Evolutionary conservation across 805 yeast species (phyloP), one percentile per base, ranked within the genome.

Genomic region (Lipomyces japonicus): DNA sequence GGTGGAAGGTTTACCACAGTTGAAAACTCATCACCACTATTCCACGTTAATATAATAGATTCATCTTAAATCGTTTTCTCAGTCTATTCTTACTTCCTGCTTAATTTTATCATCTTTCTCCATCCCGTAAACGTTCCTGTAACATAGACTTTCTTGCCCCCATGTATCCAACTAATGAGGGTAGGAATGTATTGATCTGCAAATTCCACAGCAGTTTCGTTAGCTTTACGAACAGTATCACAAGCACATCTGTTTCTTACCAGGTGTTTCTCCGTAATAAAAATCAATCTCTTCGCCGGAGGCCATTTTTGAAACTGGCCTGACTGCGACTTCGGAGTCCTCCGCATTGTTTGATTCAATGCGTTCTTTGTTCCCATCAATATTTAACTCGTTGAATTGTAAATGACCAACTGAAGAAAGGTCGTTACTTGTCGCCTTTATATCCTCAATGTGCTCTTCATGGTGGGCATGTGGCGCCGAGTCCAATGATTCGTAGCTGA

Each of bases 121-220:
- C 98, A 93, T 2, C 96, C 96, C 0, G 98, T 93, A 69, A 91
- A 91, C 0, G 97, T 86, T 43, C 98, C 98, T 31, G 97, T 93
- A 12, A 91, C 96, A 66, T 89, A 93, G 2, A 93, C 97, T 62
- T 86, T 86, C 43, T 79, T 79, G 53, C 98, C 98, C n/a, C 97
- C 97, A 68, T 91, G 96, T 16, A 81, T 82, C 98, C 98, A 91
- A 57, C 80, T 80, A 50, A 89, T 84, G 49, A 84, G 89, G 0
- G 88, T 75, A 2, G 81, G 80, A 22, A 61, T 54, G 7, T 53
- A 36, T 26, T 54, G 61, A 30, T 53, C 53, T 46, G 31, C 6
- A 14, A 14, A 25, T 14, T 18, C 21, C 16, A 12, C 23, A 43
- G 26, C 14, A 22, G 10, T 28, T 7, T 28, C 14, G 19, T n/a